Conservation (phyloP, 345 rosid genomes). For the Eucalyptus erythrocorys region DNA sequence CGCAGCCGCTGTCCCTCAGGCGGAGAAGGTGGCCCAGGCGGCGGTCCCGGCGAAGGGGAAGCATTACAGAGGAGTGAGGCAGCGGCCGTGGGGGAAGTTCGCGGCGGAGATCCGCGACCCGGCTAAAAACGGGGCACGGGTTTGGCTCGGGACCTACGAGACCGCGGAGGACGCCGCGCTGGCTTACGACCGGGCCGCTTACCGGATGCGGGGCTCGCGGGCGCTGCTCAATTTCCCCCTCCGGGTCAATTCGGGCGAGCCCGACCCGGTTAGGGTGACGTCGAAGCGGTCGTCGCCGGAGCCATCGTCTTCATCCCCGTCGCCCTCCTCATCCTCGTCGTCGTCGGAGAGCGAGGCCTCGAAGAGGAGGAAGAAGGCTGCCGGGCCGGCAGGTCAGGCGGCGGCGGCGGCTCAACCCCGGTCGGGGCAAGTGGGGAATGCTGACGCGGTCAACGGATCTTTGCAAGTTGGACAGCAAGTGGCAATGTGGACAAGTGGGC, state of each 20-base stretch:
- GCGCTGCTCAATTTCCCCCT: conserved; percentile 86
- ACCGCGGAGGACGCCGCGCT: conserved; percentile 98
- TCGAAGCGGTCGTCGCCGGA: conserved; percentile 64
- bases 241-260: conserved; percentile 89
- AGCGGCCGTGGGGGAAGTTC: conserved; percentile 98
- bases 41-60: conserved; percentile 42
- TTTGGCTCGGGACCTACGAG: conserved; percentile 97
- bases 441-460: background rate
- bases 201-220: conserved; percentile 90
- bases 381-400: background rate
- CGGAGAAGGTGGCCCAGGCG: conserved; percentile 2
- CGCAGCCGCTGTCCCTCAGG: background rate
- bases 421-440: background rate
- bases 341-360: conserved; percentile 31
- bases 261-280: conserved; percentile 85
- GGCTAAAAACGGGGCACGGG: conserved; percentile 95
- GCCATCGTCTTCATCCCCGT: conserved; percentile 4
- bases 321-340: conserved; percentile 7
- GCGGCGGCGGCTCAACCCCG: conserved; percentile 5
- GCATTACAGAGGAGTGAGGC: conserved; percentile 94
- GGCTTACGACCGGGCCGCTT: conserved; percentile 94
- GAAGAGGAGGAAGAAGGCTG: conserved; percentile 51
- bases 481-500: conserved; percentile 18
- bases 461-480: conserved; percentile 5
- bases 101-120: conserved; percentile 99